Evolutionary conservation across 2,329 filamentous ascomycete species (phyloP).

Genomic region (Phialemonium atrogriseum): DNA sequence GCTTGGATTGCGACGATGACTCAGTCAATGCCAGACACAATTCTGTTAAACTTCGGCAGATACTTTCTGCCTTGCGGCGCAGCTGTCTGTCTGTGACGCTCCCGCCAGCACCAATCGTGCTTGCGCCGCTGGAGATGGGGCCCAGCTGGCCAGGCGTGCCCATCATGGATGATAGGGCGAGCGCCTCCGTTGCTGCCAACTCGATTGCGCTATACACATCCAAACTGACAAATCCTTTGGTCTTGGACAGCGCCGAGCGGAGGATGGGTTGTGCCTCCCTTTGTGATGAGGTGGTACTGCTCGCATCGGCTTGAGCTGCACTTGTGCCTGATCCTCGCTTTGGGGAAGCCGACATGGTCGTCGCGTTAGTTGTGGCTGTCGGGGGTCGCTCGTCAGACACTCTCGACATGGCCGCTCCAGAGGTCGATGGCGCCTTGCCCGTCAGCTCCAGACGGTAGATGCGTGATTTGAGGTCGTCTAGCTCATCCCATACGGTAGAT

Average conservation of each 20-base stretch:
- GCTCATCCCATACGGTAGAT: constrained; percentile 93
- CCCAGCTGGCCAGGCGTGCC: constrained; percentile 61
- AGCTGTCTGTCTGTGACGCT: constrained; percentile 70
- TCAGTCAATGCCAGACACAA: constrained; percentile 78
- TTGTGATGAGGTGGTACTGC: constrained; percentile 25
- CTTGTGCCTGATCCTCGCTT: constrained; percentile 41
- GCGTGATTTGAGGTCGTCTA: constrained; percentile 89
- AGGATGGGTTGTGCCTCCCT: constrained; percentile 68
- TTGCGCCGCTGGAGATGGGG: constrained; percentile 59
- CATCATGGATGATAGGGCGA: constrained; percentile 71
- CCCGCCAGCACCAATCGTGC: constrained; percentile 44
- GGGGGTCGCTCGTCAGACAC: constrained; percentile 73
- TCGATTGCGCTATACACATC: constrained; percentile 76
- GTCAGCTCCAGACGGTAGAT: constrained; percentile 86
- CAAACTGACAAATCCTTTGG: constrained; percentile 58
- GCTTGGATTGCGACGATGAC: constrained; percentile 32
- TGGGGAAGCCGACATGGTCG: constrained; percentile 84
- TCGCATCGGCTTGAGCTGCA: constrained; percentile 32
- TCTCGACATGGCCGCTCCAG: constrained; percentile 68
- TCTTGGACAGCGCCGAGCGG: constrained; percentile 71
- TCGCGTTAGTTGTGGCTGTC: constrained; percentile 85
- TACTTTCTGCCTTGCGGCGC: constrained; percentile 81
- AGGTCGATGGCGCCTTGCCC: constrained; percentile 76
- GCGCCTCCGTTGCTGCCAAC: constrained; percentile 70
- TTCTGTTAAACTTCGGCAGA: constrained; percentile 89